Conservation (phyloP, 2,329 filamentous ascomycete genomes). For the Elsinoe perseae region DNA sequence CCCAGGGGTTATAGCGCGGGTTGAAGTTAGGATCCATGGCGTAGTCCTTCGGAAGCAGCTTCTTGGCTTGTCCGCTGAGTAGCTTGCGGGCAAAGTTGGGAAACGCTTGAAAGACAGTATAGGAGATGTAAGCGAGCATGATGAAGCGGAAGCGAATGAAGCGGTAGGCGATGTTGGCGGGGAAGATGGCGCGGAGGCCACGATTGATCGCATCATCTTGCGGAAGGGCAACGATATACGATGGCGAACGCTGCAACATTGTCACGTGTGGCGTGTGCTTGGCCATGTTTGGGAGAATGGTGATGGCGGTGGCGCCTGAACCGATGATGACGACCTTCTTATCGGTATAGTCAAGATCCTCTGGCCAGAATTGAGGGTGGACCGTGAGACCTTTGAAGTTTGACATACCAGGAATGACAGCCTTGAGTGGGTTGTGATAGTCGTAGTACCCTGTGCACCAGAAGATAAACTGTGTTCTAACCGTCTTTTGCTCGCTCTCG, state of each 20-base stretch:
- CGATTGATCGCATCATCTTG: constrained; percentile 31
- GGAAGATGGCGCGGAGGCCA: constrained; percentile 35
- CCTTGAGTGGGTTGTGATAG: constrained; percentile 55
- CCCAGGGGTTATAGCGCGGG: constrained; percentile 47
- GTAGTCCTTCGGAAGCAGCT: constrained; percentile 41
- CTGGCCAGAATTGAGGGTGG: constrained; percentile 71
- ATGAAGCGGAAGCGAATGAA: constrained; percentile 33
- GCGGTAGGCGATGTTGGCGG: constrained; percentile 21
- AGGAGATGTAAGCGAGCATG: constrained; percentile 29
- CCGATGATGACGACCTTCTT: constrained; percentile 68
- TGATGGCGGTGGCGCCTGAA: constrained; percentile 71
- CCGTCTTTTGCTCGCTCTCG: constrained; percentile 27
- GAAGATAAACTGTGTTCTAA: constrained; percentile 45
- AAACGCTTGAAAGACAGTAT: constrained; percentile 28
- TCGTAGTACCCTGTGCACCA: constrained; percentile 66
- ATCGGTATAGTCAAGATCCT: constrained; percentile 55
- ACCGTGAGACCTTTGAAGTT: constrained; percentile 56
- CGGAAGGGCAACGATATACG: constrained; percentile 55
- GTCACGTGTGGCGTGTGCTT: constrained; percentile 60
- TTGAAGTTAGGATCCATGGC: constrained; percentile 40
- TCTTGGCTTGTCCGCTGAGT: constrained; percentile 38
- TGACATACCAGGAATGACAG: constrained; percentile 58
- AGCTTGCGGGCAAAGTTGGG: constrained; percentile 26
- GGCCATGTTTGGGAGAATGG: constrained; percentile 63
- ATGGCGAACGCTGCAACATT: constrained; percentile 73